These are phyloP conservation scores for Tinospora cordifolia DNA, from an alignment of 164 flowering plant species.

Conservation along the genomic window DNA sequence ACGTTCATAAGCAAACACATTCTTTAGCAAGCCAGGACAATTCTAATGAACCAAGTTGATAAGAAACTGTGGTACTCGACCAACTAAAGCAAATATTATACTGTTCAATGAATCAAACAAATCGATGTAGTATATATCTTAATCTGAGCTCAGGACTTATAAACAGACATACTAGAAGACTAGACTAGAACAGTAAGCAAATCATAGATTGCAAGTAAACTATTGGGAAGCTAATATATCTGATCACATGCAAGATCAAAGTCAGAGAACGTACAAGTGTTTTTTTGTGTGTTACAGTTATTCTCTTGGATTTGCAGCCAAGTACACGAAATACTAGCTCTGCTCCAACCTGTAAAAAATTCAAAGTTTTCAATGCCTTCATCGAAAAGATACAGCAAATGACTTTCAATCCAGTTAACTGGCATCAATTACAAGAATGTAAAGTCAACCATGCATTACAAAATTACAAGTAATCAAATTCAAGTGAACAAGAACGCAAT, in stretches of 20 bases:
- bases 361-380: background rate
- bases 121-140: background rate
- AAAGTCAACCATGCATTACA: background rate
- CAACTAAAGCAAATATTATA: background rate
- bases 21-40: no score
- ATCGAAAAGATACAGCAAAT: background rate
- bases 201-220: background rate
- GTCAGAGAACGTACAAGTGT: conserved; percentile 54
- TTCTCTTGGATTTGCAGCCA: conserved; percentile 91
- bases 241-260: background rate
- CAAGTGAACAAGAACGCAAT: background rate
- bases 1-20: background rate
- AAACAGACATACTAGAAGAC: background rate
- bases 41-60: no score
- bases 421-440: background rate
- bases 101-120: background rate
- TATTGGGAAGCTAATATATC: background rate
- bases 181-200: background rate
- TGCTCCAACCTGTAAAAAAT: conserved; percentile 64
- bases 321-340: conserved; percentile 80
- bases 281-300: conserved; percentile 93
- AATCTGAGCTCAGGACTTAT: background rate
- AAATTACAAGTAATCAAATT: background rate
- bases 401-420: background rate
- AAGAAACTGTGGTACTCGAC: background rate